phyloP scores from a whole-genome alignment of 2,329 filamentous ascomycete species.

The Cryphonectria nitschkei region DNA sequence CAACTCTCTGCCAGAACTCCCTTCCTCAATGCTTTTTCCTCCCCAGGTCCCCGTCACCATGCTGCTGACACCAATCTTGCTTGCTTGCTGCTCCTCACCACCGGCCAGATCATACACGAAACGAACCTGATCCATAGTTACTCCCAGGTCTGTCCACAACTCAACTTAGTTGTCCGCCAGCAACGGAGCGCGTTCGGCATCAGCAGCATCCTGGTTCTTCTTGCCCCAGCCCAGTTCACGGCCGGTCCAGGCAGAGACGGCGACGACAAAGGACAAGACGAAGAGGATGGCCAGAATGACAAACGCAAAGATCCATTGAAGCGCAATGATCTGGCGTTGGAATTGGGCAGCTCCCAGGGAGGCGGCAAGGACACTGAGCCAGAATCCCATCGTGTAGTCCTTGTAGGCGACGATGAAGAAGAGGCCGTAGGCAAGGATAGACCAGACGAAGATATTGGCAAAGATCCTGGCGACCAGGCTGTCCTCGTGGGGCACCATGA shows the following conservation, averaged over 20 bases:
- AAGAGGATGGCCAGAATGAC: slow-evolving; percentile 78
- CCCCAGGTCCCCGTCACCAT: not conserved
- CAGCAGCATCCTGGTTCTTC: slow-evolving; percentile 43
- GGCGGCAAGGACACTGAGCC: slow-evolving; percentile 72
- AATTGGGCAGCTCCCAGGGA: slow-evolving; percentile 81
- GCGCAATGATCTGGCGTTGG: slow-evolving; percentile 69
- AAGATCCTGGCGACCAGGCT: slow-evolving; percentile 74
- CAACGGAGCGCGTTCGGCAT: slow-evolving; percentile 65
- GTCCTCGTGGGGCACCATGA: slow-evolving; percentile 72
- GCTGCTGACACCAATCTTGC: not conserved
- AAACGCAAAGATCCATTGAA: slow-evolving; percentile 95
- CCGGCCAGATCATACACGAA: not conserved
- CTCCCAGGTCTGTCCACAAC: not conserved
- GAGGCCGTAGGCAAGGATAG: slow-evolving; percentile 73
- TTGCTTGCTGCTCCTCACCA: not conserved
- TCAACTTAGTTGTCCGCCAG: slow-evolving; percentile 51
- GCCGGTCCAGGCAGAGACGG: slow-evolving; percentile 66
- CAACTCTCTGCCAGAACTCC: not conserved
- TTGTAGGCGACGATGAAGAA: slow-evolving; percentile 78
- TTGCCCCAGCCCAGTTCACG: slow-evolving; percentile 56
- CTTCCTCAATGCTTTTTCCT: not conserved
- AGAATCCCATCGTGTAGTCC: slow-evolving; percentile 80
- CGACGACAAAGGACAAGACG: slow-evolving; percentile 66
- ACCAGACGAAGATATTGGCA: slow-evolving; percentile 88
- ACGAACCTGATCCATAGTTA: not conserved